These are phyloP conservation scores for Triticum dicoccoides DNA, from an alignment of 176 grass and related monocot species.

Conservation along the genomic window DNA sequence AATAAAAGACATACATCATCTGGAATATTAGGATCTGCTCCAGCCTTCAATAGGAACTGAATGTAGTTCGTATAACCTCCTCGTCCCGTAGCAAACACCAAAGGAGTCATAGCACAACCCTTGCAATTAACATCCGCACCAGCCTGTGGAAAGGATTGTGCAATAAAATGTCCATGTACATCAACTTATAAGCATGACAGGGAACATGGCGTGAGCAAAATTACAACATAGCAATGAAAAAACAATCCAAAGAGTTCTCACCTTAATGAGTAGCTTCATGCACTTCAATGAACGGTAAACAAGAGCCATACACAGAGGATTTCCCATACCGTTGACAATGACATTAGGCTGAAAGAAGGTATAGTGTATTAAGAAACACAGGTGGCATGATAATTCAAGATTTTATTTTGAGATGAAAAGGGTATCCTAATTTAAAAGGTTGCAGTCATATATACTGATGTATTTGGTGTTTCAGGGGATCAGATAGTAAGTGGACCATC, in stretches of 20 bases:
- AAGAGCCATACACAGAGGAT: conserved; percentile 20
- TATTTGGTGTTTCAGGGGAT: not conserved
- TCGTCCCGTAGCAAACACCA: conserved; percentile 4
- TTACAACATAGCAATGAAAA: not conserved
- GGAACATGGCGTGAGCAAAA: not conserved
- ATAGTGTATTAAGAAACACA: not conserved
- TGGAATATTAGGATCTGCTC: conserved; percentile 40
- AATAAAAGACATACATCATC: conserved; percentile 31
- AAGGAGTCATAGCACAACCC: not conserved
- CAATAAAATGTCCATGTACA: conserved; percentile 7
- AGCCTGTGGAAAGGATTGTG: conserved; percentile 31
- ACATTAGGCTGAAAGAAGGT: conserved; percentile 38
- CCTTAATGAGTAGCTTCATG: conserved; percentile 48
- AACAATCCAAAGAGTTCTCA: not conserved
- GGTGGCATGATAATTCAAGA: not conserved
- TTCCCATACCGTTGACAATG: not conserved
- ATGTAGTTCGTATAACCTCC: conserved; percentile 36
- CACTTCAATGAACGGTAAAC: conserved; percentile 32
- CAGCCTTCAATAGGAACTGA: conserved; percentile 32
- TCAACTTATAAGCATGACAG: not conserved
- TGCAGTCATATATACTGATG: not conserved
- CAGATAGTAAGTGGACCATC: not conserved
- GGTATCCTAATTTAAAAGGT: not conserved
- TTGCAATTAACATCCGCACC: conserved; percentile 38
- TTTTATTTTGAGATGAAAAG: not conserved